These are phyloP conservation scores for Phaeoacremonium minimum DNA, from an alignment of 2,329 filamentous ascomycete genomes.

Conservation along the genomic window DNA sequence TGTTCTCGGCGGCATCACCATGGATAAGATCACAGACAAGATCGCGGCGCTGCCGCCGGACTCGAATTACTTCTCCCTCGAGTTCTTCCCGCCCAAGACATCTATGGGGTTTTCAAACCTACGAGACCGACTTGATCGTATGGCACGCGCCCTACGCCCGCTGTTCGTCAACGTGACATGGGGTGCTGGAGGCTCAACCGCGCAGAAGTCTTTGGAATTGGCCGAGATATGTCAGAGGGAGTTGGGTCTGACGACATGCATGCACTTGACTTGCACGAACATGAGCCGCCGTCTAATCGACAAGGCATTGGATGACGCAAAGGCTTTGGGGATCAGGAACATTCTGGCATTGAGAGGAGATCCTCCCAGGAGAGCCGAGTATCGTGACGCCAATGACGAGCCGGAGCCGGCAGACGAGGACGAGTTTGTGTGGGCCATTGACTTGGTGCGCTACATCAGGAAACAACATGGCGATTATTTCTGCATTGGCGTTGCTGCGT, in stretches of 20 bases:
- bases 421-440: constrained; percentile 84
- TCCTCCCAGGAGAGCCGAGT: constrained; percentile 84
- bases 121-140: constrained; percentile 86
- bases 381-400: constrained; percentile 58
- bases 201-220: constrained; percentile 85
- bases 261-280: constrained; percentile 96
- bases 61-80: constrained; percentile 87
- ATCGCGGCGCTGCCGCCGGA: constrained; percentile 82
- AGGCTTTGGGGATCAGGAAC: constrained; percentile 85
- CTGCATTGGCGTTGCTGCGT: constrained; percentile 89
- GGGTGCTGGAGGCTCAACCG: constrained; percentile 92
- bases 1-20: no score
- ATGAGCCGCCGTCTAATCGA: constrained; percentile 88
- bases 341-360: constrained; percentile 90
- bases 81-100: constrained; percentile 99
- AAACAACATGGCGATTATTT: constrained; percentile 89
- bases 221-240: constrained; percentile 94
- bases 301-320: constrained; percentile 84
- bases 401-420: constrained; percentile 63
- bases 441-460: constrained; percentile 86
- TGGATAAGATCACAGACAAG: constrained; percentile 93
- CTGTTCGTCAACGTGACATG: constrained; percentile 97
- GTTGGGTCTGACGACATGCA: constrained; percentile 85
- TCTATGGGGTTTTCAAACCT: constrained; percentile 93
- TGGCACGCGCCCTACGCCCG: constrained; percentile 85